Conservation (phyloP, 2,329 filamentous ascomycete genomes). For the Graphiopsis chlorocephala region DNA sequence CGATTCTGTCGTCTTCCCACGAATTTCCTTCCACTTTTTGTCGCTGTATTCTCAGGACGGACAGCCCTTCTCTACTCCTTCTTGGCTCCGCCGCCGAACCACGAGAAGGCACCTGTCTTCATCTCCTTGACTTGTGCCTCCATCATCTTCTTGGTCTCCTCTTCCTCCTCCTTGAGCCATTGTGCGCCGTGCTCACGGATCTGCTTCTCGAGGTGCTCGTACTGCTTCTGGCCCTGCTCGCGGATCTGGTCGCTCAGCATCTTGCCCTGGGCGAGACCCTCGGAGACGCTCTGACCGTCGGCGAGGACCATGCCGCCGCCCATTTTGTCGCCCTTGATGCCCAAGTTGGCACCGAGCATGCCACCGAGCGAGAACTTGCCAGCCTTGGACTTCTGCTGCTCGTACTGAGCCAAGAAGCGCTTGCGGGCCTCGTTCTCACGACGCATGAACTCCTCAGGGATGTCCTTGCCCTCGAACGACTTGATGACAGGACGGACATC, state of each 20-base stretch:
- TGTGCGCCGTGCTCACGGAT: conserved; percentile 91
- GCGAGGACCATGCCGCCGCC: conserved; percentile 58
- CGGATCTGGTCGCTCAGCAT: conserved; percentile 94
- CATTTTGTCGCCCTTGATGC: conserved; percentile 64
- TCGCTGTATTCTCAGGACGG: background rate
- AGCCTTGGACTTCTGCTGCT: conserved; percentile 63
- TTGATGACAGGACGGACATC: conserved; percentile 70
- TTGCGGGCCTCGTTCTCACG: conserved; percentile 82
- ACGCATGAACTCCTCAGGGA: conserved; percentile 84
- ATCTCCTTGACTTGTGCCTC: conserved; percentile 90
- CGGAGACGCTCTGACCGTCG: conserved; percentile 59
- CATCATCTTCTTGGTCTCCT: conserved; percentile 81
- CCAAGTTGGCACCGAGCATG: conserved; percentile 62
- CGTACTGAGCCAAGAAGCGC: conserved; percentile 77
- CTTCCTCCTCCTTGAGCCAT: conserved; percentile 92
- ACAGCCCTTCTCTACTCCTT: conserved; percentile 18
- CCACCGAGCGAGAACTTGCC: conserved; percentile 62
- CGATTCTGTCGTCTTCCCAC: background rate
- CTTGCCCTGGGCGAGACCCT: conserved; percentile 87
- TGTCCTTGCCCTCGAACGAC: conserved; percentile 70
- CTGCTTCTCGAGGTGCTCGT: conserved; percentile 83
- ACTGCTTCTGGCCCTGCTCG: conserved; percentile 86
- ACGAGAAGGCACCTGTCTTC: conserved; percentile 71
- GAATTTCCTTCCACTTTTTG: background rate
- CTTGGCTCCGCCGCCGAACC: conserved; percentile 44